A percentile compares a stretch with the other conserved stretches of the same genome.
These are phyloP conservation scores for Backusella luteola DNA, from an alignment of 192 early-diverging fungal genomes.

Conservation along the genomic window DNA sequence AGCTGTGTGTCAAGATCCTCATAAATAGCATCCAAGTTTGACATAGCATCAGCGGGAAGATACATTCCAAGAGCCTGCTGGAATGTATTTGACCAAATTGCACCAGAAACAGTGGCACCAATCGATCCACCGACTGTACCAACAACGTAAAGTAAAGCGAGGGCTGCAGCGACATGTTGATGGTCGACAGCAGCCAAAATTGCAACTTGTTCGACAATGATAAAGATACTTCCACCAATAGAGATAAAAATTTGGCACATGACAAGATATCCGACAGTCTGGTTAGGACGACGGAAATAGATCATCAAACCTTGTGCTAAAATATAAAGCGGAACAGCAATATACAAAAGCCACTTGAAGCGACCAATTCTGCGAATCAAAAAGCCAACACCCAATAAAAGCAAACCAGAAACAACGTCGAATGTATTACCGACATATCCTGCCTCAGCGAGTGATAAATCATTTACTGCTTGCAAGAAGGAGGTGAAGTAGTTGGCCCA, in stretches of 20 bases:
- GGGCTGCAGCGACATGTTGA: conserved; percentile 6
- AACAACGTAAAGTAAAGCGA: neutral
- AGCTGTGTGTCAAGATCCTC: conserved; percentile 12
- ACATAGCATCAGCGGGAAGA: neutral
- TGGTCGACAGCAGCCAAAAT: conserved; percentile 12
- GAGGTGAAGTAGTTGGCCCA: neutral
- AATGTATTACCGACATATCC: neutral
- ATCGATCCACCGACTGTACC: neutral
- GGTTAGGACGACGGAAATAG: neutral
- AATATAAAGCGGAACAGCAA: neutral
- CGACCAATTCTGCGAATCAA: neutral
- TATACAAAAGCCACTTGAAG: neutral
- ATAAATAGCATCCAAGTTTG: neutral
- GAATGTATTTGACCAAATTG: conserved; percentile 16
- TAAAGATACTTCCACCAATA: conserved; percentile 15
- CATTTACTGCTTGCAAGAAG: neutral
- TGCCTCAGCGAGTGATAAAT: neutral
- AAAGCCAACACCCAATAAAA: neutral
- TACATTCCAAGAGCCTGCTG: neutral
- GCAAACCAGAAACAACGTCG: neutral
- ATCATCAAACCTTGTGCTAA: conserved; percentile 2
- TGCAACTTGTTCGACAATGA: conserved; percentile 1
- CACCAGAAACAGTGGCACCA: neutral
- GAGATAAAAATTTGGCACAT: conserved; percentile 10
- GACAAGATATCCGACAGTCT: neutral